These are phyloP conservation scores for Lichtheimia corymbifera DNA, from an alignment of 371 early-diverging fungal genomes.

Conservation along the genomic window DNA sequence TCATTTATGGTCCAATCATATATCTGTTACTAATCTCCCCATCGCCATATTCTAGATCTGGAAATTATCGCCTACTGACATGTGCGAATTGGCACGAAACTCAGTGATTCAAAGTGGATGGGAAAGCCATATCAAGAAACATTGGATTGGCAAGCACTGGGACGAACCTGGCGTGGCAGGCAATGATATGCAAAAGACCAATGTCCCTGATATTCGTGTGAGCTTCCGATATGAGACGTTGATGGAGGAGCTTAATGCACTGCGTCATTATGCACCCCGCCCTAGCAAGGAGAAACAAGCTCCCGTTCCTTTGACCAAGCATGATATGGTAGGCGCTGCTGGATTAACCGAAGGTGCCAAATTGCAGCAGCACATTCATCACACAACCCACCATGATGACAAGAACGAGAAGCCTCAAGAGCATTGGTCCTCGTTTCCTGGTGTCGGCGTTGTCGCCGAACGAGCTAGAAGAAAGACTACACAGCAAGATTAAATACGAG, in stretches of 20 bases:
- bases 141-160: conserved; percentile 92
- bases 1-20: too few relatives aligned
- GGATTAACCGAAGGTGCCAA: conserved; percentile 22
- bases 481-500: too few relatives aligned
- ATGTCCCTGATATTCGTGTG: conserved; percentile 94
- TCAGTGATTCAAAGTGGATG: conserved; percentile 95
- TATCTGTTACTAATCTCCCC: not conserved
- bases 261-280: conserved; percentile 40
- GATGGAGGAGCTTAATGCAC: conserved; percentile 75
- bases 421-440: conserved; percentile 22
- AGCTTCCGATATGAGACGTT: conserved; percentile 86
- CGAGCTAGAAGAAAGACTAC: conserved; percentile 19
- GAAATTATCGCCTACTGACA: conserved; percentile 93
- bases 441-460: conserved; percentile 31
- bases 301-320: conserved; percentile 7
- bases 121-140: conserved; percentile 86
- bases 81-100: conserved; percentile 98
- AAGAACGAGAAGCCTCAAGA: conserved; percentile 3
- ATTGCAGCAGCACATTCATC: conserved; percentile 25
- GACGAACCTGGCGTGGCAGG: conserved; percentile 78
- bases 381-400: not conserved
- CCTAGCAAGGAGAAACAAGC: not conserved
- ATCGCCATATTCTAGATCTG: conserved; percentile 67
- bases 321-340: conserved; percentile 31
- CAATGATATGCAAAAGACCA: conserved; percentile 93